Percentiles rank a stretch among this genome's conserved stretches.
Evolutionary conservation across 129 eudicot genomes (phyloP).

Genomic region (Erigeron canadensis): DNA sequence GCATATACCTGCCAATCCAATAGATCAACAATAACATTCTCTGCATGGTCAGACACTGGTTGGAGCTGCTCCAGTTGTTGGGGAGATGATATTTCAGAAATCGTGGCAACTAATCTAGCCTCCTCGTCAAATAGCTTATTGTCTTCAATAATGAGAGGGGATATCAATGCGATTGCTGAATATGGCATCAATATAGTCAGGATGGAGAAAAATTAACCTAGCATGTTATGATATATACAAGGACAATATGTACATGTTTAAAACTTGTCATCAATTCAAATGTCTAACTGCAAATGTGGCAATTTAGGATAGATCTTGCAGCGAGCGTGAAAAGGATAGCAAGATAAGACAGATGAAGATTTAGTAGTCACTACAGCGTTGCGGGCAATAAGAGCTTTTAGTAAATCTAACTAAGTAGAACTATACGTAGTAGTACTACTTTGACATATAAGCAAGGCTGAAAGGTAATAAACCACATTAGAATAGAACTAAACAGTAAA

Average conservation of each 20-base stretch:
- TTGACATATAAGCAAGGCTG: not conserved
- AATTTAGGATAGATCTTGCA: not conserved
- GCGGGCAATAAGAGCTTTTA: not conserved
- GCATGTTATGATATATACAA: not conserved
- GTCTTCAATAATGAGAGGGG: constrained; percentile 73
- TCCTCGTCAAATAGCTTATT: constrained; percentile 45
- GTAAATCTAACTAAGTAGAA: not conserved
- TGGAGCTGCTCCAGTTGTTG: constrained; percentile 64
- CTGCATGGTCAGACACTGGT: constrained; percentile 44
- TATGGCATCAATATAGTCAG: constrained; percentile 20
- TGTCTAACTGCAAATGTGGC: constrained; percentile 6
- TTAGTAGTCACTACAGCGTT: not conserved
- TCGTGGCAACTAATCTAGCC: constrained; percentile 52
- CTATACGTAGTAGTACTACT: not conserved
- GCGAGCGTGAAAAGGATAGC: not conserved
- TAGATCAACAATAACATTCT: constrained; percentile 65
- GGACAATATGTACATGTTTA: constrained; percentile 6
- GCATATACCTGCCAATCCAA: constrained; percentile 87
- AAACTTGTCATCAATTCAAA: not conserved
- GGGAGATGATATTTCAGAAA: constrained; percentile 73
- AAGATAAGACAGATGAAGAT: not conserved
- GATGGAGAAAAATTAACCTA: constrained; percentile 9
- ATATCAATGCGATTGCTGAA: constrained; percentile 76
- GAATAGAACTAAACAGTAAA: not conserved
- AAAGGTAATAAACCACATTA: not conserved